Evolutionary conservation across 345 rosid species (phyloP), one percentile per base, ranked within the genome.

Genomic region (Dimocarpus longan): DNA sequence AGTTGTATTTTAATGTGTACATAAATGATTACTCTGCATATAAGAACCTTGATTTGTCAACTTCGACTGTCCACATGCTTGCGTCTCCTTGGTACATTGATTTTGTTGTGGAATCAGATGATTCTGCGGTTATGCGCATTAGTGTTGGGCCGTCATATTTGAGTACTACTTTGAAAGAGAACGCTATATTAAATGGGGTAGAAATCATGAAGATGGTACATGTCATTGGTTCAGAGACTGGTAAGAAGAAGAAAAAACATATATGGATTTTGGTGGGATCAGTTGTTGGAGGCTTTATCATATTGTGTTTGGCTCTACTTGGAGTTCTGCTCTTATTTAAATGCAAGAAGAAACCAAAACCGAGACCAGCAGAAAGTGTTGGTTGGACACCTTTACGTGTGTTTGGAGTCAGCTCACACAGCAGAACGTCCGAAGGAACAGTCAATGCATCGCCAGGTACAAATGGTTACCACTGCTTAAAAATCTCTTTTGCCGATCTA

Each of bases 81-180:
- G 81, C 98, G 5, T 88, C 98, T 82, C 99, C 99, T 1, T 71
- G 82, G 12, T 95, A 89, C 54, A 59, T 91, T 5, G 99, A 95
- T 80, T 92, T 93, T 57, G 87, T 95, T 63, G 94, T 82, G 6
- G 91, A 91, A 40, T 90, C 94, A 32, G 87, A 88, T 85, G 83
- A 74, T 68, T 74, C 80, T 2, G 97, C 94, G 73, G 57, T 64
- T 80, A 50, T 93, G 71, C 85, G 78, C 65, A 54, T 95, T 0
- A 95, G 96, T 43, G 92, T 95, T 79, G 97, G 99, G 60, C 98
- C 97, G 37, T 95, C 99, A 0, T 90, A 80, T 76, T 79, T 96
- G n/a, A 94, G 99, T 76, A 84, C 62, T 77, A 79, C 89, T 15
- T 9, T 73, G 37, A 91, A 81, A 70, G 76, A 78, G 44, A 93